Conservation (phyloP, 805 yeast genomes). For the Candida khao-thaluensis region DNA sequence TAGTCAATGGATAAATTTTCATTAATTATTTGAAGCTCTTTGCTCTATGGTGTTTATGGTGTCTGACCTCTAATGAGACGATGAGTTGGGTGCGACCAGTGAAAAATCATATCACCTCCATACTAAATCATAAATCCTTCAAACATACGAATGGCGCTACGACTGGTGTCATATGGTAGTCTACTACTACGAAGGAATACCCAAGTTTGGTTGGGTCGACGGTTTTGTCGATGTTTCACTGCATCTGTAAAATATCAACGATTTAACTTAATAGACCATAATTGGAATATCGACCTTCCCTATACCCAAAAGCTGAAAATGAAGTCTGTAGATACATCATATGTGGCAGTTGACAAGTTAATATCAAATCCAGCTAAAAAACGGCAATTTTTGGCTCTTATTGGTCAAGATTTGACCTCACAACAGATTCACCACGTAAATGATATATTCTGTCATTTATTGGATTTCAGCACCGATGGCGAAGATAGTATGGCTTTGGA, state of each 20-base stretch:
- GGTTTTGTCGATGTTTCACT: neutral
- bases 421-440: neutral
- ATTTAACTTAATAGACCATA: constrained; percentile 2
- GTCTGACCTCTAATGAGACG: too few relatives aligned
- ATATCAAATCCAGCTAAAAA: neutral
- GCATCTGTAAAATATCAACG: neutral
- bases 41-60: too few relatives aligned
- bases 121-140: neutral
- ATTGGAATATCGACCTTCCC: neutral
- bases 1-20: constrained; percentile 7
- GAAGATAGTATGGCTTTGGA: neutral
- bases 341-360: neutral
- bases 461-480: constrained; percentile 16
- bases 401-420: neutral
- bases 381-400: neutral
- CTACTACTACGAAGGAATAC: neutral
- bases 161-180: neutral
- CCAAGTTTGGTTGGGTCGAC: neutral
- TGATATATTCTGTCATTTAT: constrained; percentile 13
- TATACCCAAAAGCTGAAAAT: neutral
- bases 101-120: constrained; percentile 3
- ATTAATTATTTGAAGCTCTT: too few relatives aligned
- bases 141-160: neutral
- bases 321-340: neutral
- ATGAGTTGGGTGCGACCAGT: constrained; percentile 5